Evolutionary conservation across 2,329 filamentous ascomycete genomes (phyloP).

Genomic region (Trichoderma simmonsii): DNA sequence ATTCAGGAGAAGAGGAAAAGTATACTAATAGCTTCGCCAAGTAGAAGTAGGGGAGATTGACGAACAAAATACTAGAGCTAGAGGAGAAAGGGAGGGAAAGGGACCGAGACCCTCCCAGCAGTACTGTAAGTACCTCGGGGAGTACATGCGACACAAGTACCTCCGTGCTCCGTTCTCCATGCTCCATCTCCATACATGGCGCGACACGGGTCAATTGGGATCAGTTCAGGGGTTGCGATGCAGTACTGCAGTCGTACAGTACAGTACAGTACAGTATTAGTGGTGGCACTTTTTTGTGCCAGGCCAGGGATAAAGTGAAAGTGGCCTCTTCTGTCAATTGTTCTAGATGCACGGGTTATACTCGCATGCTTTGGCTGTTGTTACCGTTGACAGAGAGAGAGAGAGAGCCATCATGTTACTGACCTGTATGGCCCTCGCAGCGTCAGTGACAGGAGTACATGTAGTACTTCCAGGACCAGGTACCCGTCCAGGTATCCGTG

Average conservation of each 20-base stretch:
- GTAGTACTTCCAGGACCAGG: not conserved
- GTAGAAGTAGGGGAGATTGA: conserved; percentile 5
- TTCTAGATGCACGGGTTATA: not conserved
- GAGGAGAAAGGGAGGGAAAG: conserved; percentile 12
- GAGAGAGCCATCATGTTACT: not conserved
- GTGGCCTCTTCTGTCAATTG: not conserved
- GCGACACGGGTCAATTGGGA: conserved; percentile 17
- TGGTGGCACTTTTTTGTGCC: not conserved
- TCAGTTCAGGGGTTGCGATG: conserved; percentile 10
- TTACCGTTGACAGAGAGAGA: not conserved
- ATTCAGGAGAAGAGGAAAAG: not conserved
- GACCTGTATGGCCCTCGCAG: not conserved
- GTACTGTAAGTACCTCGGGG: not conserved
- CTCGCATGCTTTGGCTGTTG: not conserved
- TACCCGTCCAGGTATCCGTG: not conserved
- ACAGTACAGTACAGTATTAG: not conserved
- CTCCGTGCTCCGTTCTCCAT: conserved; percentile 7
- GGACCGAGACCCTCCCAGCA: not conserved
- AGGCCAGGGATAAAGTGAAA: not conserved
- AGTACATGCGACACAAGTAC: conserved; percentile 6
- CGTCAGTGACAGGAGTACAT: not conserved
- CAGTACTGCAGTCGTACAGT: not conserved
- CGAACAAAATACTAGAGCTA: conserved; percentile 8
- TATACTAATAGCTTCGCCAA: not conserved
- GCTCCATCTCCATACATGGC: conserved; percentile 6